Conservation (phyloP, 805 yeast species). For the Saccharomycopsis schoenii region DNA sequence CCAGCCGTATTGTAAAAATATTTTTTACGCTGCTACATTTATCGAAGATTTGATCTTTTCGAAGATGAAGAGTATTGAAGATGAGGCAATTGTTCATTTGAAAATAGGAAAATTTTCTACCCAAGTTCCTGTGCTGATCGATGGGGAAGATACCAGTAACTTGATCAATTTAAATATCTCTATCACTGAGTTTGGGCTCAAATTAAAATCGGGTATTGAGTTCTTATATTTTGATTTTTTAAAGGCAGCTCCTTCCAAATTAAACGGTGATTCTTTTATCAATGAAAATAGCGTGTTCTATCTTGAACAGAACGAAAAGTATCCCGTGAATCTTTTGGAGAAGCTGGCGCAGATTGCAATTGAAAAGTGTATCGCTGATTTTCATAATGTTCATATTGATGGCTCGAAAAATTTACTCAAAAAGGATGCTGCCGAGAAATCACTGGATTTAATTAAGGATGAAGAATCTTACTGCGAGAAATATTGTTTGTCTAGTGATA, state of each 20-base stretch:
- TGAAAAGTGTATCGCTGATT: neutral
- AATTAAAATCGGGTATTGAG: constrained; percentile 41
- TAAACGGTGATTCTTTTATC: neutral
- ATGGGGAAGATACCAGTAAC: neutral
- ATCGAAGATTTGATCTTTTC: constrained; percentile 50
- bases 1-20: neutral
- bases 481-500: neutral
- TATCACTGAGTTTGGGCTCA: constrained; percentile 50
- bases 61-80: constrained; percentile 23
- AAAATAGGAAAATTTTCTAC: neutral
- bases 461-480: neutral
- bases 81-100: constrained; percentile 18
- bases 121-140: neutral
- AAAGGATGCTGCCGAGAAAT: neutral
- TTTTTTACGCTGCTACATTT: constrained; percentile 42
- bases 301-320: neutral
- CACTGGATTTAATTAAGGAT: neutral
- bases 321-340: constrained; percentile 8
- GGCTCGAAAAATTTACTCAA: neutral
- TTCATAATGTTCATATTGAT: neutral
- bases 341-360: constrained; percentile 5
- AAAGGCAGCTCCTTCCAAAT: neutral
- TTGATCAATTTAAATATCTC: constrained; percentile 29
- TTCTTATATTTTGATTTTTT: constrained; percentile 33
- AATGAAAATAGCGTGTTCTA: neutral